Conservation (phyloP, 306 rosid genomes). For the Purshia tridentata region DNA sequence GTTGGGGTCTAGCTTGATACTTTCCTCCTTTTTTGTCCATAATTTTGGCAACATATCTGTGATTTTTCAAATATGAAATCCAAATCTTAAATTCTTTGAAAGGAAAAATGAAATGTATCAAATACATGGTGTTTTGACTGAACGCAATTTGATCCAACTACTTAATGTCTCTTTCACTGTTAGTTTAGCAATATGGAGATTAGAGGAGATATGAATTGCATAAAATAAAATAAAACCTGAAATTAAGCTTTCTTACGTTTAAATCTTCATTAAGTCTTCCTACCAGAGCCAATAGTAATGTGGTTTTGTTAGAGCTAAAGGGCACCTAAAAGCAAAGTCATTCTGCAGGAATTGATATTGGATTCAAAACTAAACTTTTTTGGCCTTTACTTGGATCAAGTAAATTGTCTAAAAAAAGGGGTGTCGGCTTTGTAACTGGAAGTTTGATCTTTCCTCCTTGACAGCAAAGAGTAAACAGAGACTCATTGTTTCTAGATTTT, state of each 20-base stretch:
- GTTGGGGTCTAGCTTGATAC: slow-evolving; percentile 85
- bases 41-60: slow-evolving; percentile 73
- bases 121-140: slow-evolving; percentile 12
- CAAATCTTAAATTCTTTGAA: not conserved
- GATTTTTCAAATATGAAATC: slow-evolving; percentile 14
- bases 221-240: not conserved
- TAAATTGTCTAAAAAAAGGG: no score
- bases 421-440: no score
- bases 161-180: slow-evolving; percentile 94
- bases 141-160: slow-evolving; percentile 59
- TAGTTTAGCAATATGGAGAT: slow-evolving; percentile 83
- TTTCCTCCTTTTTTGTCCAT: slow-evolving; percentile 70
- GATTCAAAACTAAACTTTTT: no score
- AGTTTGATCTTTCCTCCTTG: no score
- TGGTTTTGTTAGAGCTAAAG: slow-evolving; percentile 86
- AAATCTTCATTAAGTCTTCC: slow-evolving; percentile 60
- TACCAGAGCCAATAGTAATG: slow-evolving; percentile 65
- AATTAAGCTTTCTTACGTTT: slow-evolving; percentile 19
- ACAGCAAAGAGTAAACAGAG: no score
- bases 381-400: no score
- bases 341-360: slow-evolving; percentile 47
- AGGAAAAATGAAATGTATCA: not conserved
- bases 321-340: slow-evolving; percentile 89
- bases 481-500: no score
- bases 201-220: not conserved